Evolutionary conservation across 495 filamentous ascomycete genomes (phyloP).

Genomic region (Clavariopsis aquatica): DNA sequence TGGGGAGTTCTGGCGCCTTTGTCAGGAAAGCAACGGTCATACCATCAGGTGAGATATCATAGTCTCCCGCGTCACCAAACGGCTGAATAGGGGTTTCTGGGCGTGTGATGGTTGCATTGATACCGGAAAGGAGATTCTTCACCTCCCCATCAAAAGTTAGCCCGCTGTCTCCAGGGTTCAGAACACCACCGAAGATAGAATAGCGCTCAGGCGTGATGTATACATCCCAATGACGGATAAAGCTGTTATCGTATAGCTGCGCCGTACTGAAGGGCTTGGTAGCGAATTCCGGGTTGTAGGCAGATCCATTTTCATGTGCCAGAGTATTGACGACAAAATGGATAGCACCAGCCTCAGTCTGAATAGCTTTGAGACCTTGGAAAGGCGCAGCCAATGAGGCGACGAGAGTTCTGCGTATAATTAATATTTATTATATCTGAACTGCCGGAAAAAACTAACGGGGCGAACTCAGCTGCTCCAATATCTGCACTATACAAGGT

Average conservation of each 20-base stretch:
- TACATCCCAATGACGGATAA: slow-evolving; percentile 76
- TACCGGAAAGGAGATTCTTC: slow-evolving; percentile 50
- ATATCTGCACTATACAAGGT: slow-evolving; percentile 49
- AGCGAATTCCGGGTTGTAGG: slow-evolving; percentile 62
- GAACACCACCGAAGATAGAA: slow-evolving; percentile 50
- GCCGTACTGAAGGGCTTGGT: slow-evolving; percentile 59
- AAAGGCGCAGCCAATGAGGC: slow-evolving; percentile 34
- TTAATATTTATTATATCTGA: not conserved
- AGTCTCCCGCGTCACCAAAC: slow-evolving; percentile 61
- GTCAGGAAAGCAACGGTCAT: slow-evolving; percentile 71
- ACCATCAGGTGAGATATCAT: slow-evolving; percentile 57
- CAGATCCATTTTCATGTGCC: slow-evolving; percentile 60
- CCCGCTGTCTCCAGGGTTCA: slow-evolving; percentile 37
- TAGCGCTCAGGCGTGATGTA: slow-evolving; percentile 58
- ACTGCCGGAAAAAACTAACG: not conserved
- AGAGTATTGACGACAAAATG: slow-evolving; percentile 48
- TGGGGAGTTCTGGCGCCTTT: slow-evolving; percentile 74
- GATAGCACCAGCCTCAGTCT: slow-evolving; percentile 33
- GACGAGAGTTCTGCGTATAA: slow-evolving; percentile 13
- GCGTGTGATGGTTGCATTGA: slow-evolving; percentile 46
- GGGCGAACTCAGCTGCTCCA: slow-evolving; percentile 6
- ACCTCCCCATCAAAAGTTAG: slow-evolving; percentile 34
- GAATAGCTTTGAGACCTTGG: slow-evolving; percentile 35
- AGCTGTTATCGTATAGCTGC: slow-evolving; percentile 68
- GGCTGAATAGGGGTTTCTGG: slow-evolving; percentile 55